These are phyloP conservation scores for Boletus reticulatus DNA, from an alignment of 768 basidiomycete species.

Conservation along the genomic window DNA sequence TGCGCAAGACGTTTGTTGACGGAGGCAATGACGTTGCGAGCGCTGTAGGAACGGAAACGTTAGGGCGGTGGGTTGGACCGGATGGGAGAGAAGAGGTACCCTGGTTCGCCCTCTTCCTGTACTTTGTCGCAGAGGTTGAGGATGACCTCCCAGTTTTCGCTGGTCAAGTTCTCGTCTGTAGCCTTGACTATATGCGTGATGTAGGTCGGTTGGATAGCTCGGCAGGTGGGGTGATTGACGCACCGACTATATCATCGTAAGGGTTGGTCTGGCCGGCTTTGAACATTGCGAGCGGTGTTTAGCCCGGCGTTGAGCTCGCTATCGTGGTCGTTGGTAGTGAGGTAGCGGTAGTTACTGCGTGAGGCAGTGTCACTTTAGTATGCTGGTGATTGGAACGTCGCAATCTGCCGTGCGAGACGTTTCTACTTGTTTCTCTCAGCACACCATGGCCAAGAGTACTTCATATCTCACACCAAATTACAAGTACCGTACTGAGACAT, in stretches of 20 bases:
- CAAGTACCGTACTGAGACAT: not conserved
- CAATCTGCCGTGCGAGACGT: too few relatives aligned
- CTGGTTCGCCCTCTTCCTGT: slow-evolving; percentile 79
- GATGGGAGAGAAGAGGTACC: slow-evolving; percentile 45
- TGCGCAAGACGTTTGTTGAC: slow-evolving; percentile 89
- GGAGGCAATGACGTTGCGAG: slow-evolving; percentile 80
- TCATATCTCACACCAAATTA: slow-evolving; percentile 5
- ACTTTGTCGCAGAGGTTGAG: slow-evolving; percentile 97
- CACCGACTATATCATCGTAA: slow-evolving; percentile 92
- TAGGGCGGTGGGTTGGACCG: slow-evolving; percentile 9
- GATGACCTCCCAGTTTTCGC: slow-evolving; percentile 95
- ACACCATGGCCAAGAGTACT: slow-evolving; percentile 53
- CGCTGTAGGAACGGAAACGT: slow-evolving; percentile 48
- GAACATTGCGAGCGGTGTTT: slow-evolving; percentile 52
- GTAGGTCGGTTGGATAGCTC: slow-evolving; percentile 3
- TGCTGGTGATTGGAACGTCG: slow-evolving; percentile 7
- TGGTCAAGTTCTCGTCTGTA: slow-evolving; percentile 95
- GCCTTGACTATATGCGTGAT: slow-evolving; percentile 67
- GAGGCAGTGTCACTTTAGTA: slow-evolving; percentile 26
- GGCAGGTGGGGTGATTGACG: slow-evolving; percentile 33
- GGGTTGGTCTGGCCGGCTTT: slow-evolving; percentile 63
- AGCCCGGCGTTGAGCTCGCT: slow-evolving; percentile 6
- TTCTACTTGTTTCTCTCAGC: slow-evolving; percentile 5
- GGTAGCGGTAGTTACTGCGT: slow-evolving; percentile 19
- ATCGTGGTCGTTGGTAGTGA: slow-evolving; percentile 16